These are phyloP conservation scores for Fusarium coffeatum DNA, from an alignment of 2,329 filamentous ascomycete species.

Conservation along the genomic window DNA sequence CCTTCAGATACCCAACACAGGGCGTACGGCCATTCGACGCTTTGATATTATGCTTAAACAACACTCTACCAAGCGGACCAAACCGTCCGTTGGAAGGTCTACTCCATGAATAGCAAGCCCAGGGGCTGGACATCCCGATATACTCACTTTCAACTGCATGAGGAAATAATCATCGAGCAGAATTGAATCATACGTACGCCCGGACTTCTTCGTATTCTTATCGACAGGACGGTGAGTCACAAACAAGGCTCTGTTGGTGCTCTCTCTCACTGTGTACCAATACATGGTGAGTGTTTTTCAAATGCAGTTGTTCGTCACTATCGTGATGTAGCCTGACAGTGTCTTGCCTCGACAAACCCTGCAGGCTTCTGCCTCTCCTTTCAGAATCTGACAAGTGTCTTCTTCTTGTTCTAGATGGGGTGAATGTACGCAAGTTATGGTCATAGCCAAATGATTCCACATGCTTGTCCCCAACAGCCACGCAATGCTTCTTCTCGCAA, in stretches of 20 bases:
- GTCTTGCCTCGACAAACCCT: background rate
- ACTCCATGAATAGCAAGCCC: background rate
- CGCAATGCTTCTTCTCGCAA: background rate
- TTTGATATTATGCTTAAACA: background rate
- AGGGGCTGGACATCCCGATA: background rate
- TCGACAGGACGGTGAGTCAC: background rate
- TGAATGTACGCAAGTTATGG: background rate
- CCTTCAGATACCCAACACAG: background rate
- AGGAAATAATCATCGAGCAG: background rate
- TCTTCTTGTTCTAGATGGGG: background rate
- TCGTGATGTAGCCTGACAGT: background rate
- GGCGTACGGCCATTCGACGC: background rate
- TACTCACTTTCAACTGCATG: background rate
- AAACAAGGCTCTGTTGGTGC: background rate
- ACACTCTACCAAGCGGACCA: background rate
- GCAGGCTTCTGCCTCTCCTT: background rate
- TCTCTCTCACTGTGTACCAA: background rate
- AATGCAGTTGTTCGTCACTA: background rate
- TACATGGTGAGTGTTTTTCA: conserved; percentile 3
- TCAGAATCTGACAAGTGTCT: background rate
- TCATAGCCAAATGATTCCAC: background rate
- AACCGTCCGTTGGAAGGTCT: background rate
- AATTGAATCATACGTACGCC: background rate
- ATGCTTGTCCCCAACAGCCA: background rate
- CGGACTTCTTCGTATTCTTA: background rate